A percentile compares a stretch with the other conserved stretches of the same genome.
Evolutionary conservation across 176 grass and related monocot genomes (phyloP).

Genomic region (Oryza meridionalis): DNA sequence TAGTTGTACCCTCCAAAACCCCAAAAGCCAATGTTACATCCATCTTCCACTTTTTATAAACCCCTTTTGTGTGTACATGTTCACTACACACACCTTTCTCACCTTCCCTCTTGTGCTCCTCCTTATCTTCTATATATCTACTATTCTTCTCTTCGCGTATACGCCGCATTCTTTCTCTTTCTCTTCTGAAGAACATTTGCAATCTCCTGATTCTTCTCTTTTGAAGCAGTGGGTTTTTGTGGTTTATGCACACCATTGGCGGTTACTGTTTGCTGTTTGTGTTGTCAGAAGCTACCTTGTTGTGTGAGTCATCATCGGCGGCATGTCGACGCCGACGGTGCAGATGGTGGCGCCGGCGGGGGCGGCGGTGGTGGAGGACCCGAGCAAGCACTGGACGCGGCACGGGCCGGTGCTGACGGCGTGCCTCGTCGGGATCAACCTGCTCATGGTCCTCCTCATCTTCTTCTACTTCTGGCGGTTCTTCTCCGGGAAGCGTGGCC

Average conservation of each 20-base stretch:
- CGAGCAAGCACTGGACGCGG: slow-evolving; percentile 30
- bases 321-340: slow-evolving; percentile 42
- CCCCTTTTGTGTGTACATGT: too few relatives aligned
- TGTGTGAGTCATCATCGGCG: not conserved
- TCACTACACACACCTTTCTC: too few relatives aligned
- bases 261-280: not conserved
- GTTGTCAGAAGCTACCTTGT: slow-evolving; percentile 7
- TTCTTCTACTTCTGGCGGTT: slow-evolving; percentile 63
- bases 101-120: too few relatives aligned
- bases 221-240: not conserved
- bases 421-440: slow-evolving; percentile 51
- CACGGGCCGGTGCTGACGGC: slow-evolving; percentile 41
- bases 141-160: too few relatives aligned
- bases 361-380: slow-evolving; percentile 1
- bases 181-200: too few relatives aligned
- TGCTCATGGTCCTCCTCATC: slow-evolving; percentile 59
- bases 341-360: slow-evolving; percentile 21
- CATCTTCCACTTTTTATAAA: too few relatives aligned
- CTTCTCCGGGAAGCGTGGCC: slow-evolving; percentile 49
- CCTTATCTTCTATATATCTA: too few relatives aligned
- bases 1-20: too few relatives aligned
- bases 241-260: not conserved
- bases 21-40: too few relatives aligned
- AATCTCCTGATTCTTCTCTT: too few relatives aligned
- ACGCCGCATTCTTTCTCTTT: too few relatives aligned